Evolutionary conservation across 2,329 filamentous ascomycete species (phyloP).

Genomic region (Byssochlamys sp.): DNA sequence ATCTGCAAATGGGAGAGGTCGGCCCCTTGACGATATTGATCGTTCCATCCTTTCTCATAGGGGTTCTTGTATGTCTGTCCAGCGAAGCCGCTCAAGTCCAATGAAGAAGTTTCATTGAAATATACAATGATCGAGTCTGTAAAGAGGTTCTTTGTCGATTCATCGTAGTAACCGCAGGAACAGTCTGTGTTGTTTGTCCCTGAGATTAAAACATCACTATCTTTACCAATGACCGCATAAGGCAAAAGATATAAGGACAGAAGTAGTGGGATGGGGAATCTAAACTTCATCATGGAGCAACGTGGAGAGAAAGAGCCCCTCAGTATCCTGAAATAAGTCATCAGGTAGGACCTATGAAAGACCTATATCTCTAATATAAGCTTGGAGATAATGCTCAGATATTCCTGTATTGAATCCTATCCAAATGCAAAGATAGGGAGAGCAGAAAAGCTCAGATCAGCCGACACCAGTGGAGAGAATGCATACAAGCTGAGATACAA

Average conservation of each 20-base stretch:
- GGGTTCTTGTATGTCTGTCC: conserved; percentile 33
- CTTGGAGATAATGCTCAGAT: background rate
- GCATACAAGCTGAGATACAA: background rate
- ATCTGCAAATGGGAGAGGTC: conserved; percentile 29
- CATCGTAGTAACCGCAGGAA: conserved; percentile 40
- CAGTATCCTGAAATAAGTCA: background rate
- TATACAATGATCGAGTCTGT: conserved; percentile 42
- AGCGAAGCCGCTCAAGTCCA: conserved; percentile 28
- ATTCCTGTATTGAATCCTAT: background rate
- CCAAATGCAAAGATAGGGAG: background rate
- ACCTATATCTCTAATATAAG: background rate
- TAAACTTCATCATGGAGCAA: background rate
- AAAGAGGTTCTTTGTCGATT: conserved; percentile 25
- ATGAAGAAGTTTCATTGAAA: conserved; percentile 39
- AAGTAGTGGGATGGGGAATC: background rate
- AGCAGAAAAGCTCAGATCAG: background rate
- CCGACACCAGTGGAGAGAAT: background rate
- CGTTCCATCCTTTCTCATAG: conserved; percentile 41
- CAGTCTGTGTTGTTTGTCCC: conserved; percentile 20
- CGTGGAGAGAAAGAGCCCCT: background rate
- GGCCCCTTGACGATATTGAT: conserved; percentile 37
- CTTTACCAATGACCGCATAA: background rate
- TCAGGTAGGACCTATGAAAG: background rate
- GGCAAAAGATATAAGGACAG: background rate
- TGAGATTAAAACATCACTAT: background rate